Base-by-base conservation (phyloP, 1,139 yeast genomes). In the Suhomyces wounanorum region DNA sequence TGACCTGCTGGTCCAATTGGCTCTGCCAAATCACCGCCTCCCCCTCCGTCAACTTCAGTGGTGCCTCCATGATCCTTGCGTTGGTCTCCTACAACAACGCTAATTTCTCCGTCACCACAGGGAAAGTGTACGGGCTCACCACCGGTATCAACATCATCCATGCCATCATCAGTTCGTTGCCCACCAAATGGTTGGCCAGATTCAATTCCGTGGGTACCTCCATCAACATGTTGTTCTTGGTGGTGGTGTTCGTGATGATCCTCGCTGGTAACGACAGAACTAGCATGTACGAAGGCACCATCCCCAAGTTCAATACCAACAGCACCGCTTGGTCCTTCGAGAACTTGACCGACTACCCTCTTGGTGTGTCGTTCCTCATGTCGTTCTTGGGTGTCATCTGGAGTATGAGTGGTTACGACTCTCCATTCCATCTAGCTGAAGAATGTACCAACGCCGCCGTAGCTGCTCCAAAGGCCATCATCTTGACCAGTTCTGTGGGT, bases 351-450 rank as follows among this genome's bases (percentile, higher is more conserved):
- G 89, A 84, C 17, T 86, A 83, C 78, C 87, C 89, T 4, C 72
- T 74, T 49, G 91, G 91, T 46, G 73, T 84, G 44, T 78, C 87
- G 26, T 72, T 84, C 63, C 68, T 85, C 53, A 75, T 82, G 78
- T 73, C 83, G 17, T 85, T 84, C 64, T 69, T 84, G 61, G 85
- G 89, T 26, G 85, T 81, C 47, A 82, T 85, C 60, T 86, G 91
- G 91, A 82, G 87, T 35, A 84, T 85, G 87, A 79, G 87, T 44
- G 91, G 91, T 18, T 85, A 83, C 60, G 92, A 86, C 63, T 81
- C 88, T 18, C 88, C 91, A 0, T 85, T 85, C 73, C 91, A 86
- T 61, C 69, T 86, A 49, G 78, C 89, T 16, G 94, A 86, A 65
- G 90, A 85, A 62, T 83, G 88, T 60, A 71, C 85, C 41, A 84